Base-by-base conservation (phyloP, 176 grass and related monocot species). In the Cenchrus americanus region DNA sequence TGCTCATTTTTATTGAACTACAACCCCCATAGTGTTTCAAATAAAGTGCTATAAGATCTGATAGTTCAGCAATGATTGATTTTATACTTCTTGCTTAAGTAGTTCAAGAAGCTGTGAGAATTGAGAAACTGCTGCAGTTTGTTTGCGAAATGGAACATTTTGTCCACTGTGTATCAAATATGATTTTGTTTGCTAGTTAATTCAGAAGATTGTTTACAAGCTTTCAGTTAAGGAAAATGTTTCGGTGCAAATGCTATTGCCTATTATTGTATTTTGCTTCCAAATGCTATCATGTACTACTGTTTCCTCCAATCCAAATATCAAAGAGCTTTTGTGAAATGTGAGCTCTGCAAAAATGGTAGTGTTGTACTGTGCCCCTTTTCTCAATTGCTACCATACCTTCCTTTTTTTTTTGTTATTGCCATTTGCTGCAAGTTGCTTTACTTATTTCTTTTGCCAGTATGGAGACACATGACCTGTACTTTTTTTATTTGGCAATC, bases 391-490 rank as follows among this genome's bases (percentile, higher is more conserved):
- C 18, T 37, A 73, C 48, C 51, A 14, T 34, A 22, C 2, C 22
- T n/a, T 64, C 14, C n/a, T 27, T 62, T 70, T 67, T n/a, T 27
- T 62, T 70, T 67, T 88, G 42, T 69, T 40, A 13, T 70, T 58
- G 7, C 66, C 64, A 57, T 75, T 68, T 26, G n/a, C 32, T 75
- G 24, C 22, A 78, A 82, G 55, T 82, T 32, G 30, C 30, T 69
- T 24, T 8, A 27, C 40, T 26, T 14, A 37, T 88, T 82, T 71
- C 52, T 83, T 30, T 53, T 82, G 15, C 41, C 54, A 81, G 62
- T 8, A 26, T 22, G 66, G 19, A 77, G 46, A 46, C 11, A 71
- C 21, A 23, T 23, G 51, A 63, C 62, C 67, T 86, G 22, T 68
- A 65, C 21, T 30, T 27, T 81, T 41, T 81, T 74, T 83, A 62